These are phyloP conservation scores for Ceratocystis colombiana DNA, from an alignment of 2,329 filamentous ascomycete species.

Conservation along the genomic window DNA sequence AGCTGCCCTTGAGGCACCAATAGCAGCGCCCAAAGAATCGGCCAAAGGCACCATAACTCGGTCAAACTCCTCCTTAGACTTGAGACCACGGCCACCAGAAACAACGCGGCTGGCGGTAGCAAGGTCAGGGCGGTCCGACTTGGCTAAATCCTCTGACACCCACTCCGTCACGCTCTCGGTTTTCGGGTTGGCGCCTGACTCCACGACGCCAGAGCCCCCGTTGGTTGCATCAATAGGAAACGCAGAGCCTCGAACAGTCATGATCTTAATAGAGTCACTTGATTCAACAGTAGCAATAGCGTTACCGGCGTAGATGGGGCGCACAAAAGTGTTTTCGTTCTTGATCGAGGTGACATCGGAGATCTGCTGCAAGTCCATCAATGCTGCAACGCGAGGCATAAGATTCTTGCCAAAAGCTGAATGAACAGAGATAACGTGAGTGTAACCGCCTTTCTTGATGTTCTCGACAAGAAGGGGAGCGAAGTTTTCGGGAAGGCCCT, in stretches of 20 bases:
- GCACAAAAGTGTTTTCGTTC: slow-evolving; percentile 85
- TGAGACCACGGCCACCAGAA: slow-evolving; percentile 84
- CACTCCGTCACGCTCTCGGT: slow-evolving; percentile 65
- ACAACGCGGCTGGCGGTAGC: slow-evolving; percentile 83
- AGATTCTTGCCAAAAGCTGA: slow-evolving; percentile 95
- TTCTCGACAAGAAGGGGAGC: slow-evolving; percentile 91
- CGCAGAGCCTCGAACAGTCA: slow-evolving; percentile 87
- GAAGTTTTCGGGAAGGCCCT: slow-evolving; percentile 88
- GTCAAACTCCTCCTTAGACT: slow-evolving; percentile 97
- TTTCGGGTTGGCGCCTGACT: slow-evolving; percentile 78
- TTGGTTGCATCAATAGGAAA: slow-evolving; percentile 66
- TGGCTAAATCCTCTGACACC: slow-evolving; percentile 86
- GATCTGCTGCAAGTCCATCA: slow-evolving; percentile 86
- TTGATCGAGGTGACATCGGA: slow-evolving; percentile 84
- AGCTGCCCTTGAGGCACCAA: slow-evolving; percentile 86
- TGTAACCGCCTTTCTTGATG: slow-evolving; percentile 90
- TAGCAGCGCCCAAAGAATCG: slow-evolving; percentile 85
- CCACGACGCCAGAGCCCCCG: slow-evolving; percentile 63
- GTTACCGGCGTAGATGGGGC: slow-evolving; percentile 95
- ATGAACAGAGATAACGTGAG: slow-evolving; percentile 81
- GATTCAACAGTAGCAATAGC: slow-evolving; percentile 94
- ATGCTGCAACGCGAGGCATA: slow-evolving; percentile 78
- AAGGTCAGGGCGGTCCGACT: slow-evolving; percentile 88
- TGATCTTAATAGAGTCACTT: slow-evolving; percentile 69
- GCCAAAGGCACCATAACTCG: slow-evolving; percentile 83